Base-by-base conservation (phyloP, 768 basidiomycete species). In the Pleurotus sapidus region DNA sequence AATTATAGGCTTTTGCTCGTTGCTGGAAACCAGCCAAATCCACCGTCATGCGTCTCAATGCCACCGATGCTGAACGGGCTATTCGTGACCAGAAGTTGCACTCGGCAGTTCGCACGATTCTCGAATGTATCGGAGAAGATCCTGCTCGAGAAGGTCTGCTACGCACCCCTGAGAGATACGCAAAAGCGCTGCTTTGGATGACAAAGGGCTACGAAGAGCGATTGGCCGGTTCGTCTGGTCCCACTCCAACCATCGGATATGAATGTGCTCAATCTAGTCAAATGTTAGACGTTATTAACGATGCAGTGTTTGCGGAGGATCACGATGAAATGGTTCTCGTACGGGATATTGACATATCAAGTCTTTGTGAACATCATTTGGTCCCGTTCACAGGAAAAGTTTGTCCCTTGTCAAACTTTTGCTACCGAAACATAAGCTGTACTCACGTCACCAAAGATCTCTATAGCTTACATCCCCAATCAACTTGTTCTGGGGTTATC, bases 271-370 rank as follows among this genome's bases (percentile, higher is more conserved):
- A 59, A 59, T 54, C 58, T 20, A 53, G 40, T 54, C 53, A 46
- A 30, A 49, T 50, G 49, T 40, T 68, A 94, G 97, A 99, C 70
- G 95, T 98, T 65, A 97, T 98, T 61, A 98, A 98, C 74, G 93
- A 96, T 78, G 97, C 97, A 57, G 86, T 99, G 39, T 99, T 99
- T 69, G 89, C 93, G 45, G 97, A 99, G 72, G 94, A 99, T 73
- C 97, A 99, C 76, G 97, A 98, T 66, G 97, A 99, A 73, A 96
- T 99, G 94, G 97, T 99, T 42, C 84, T 99, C 58, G 96, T 99
- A 56, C 86, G 91, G 59, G 95, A 99, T 69, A 98, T 99, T 65
- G 93, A 97, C 69, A 88, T 99, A 58, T 97, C 93, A 46, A 96
- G 93, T 68, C 76, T 99, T 58, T 99, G 97, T 74, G 97, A 99